Conservation (phyloP, 2,329 filamentous ascomycete genomes). For the Coniella lustricola region DNA sequence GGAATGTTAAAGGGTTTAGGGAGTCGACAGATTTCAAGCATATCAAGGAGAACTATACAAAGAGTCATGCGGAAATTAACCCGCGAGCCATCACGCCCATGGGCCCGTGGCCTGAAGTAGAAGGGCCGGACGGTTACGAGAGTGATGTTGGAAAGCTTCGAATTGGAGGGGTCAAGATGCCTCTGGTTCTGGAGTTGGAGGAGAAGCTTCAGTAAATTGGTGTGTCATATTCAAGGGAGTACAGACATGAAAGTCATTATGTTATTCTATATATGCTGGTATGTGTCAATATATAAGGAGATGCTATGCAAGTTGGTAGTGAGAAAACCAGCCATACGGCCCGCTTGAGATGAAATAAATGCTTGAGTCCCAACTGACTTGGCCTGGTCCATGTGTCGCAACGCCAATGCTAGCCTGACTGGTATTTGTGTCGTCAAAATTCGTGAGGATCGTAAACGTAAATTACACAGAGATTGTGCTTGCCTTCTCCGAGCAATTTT, state of each 20-base stretch:
- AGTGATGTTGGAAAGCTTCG: constrained; percentile 39
- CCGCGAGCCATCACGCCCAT: constrained; percentile 55
- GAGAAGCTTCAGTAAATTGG: background rate
- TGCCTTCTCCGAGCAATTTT: no score
- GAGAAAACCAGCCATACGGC: background rate
- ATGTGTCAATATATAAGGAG: background rate
- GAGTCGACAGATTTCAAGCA: constrained; percentile 59
- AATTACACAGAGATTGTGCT: no score
- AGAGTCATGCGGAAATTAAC: constrained; percentile 53
- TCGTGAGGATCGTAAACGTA: background rate
- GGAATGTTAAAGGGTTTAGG: constrained; percentile 44
- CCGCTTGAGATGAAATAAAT: background rate
- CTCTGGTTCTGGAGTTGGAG: constrained; percentile 29
- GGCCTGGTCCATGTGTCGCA: background rate
- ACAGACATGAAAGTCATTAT: no score
- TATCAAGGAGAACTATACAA: constrained; percentile 60
- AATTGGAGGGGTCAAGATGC: constrained; percentile 40
- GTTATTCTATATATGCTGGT: no score
- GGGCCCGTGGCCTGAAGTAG: constrained; percentile 53
- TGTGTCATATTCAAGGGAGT: no score
- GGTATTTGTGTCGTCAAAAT: constrained; percentile 1
- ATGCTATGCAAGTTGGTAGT: background rate
- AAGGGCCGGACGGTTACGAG: constrained; percentile 37
- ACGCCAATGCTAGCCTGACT: background rate
- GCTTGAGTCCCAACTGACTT: no score